Percentiles rank a stretch among this genome's conserved stretches.
These are phyloP conservation scores for Pythium volutum DNA, from an alignment of 352 stramenopile species.

Conservation along the genomic window DNA sequence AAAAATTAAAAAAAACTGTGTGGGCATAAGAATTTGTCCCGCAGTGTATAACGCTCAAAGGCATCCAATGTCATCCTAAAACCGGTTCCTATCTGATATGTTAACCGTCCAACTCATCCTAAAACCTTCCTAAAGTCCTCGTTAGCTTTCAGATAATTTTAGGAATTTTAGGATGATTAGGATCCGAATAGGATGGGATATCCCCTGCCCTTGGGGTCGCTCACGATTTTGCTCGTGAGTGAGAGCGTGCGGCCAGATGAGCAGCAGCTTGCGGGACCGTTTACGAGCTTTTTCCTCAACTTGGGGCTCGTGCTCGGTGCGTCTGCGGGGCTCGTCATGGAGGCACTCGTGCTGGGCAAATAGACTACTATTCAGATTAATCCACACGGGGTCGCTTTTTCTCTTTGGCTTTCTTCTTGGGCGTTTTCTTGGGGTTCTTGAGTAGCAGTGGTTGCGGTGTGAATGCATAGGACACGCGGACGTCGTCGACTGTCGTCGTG, in stretches of 20 bases:
- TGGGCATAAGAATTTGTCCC: too few species aligned
- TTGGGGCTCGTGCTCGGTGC: conserved; percentile 79
- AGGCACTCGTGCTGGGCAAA: conserved; percentile 54
- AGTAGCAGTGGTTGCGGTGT: conserved; percentile 34
- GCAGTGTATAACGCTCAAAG: too few species aligned
- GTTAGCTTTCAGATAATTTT: too few species aligned
- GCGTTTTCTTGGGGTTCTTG: conserved; percentile 24
- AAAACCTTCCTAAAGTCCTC: too few species aligned
- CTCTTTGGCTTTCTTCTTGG: conserved; percentile 4
- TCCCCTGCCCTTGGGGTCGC: conserved; percentile 65
- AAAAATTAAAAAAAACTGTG: too few species aligned
- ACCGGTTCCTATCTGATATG: too few species aligned
- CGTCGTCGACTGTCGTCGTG: conserved; percentile 21
- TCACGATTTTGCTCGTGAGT: conserved; percentile 81
- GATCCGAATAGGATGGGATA: too few species aligned
- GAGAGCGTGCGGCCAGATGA: conserved; percentile 74
- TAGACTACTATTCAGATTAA: conserved; percentile 2
- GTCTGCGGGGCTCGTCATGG: conserved; percentile 55
- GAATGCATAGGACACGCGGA: conserved; percentile 35
- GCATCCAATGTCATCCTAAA: too few species aligned
- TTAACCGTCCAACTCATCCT: too few species aligned
- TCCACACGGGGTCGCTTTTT: not conserved
- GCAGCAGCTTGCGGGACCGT: conserved; percentile 65
- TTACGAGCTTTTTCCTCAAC: conserved; percentile 87
- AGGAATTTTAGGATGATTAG: too few species aligned